Evolutionary conservation across 192 early-diverging fungal species (phyloP).

Genomic region (Backusella tarrabulga): DNA sequence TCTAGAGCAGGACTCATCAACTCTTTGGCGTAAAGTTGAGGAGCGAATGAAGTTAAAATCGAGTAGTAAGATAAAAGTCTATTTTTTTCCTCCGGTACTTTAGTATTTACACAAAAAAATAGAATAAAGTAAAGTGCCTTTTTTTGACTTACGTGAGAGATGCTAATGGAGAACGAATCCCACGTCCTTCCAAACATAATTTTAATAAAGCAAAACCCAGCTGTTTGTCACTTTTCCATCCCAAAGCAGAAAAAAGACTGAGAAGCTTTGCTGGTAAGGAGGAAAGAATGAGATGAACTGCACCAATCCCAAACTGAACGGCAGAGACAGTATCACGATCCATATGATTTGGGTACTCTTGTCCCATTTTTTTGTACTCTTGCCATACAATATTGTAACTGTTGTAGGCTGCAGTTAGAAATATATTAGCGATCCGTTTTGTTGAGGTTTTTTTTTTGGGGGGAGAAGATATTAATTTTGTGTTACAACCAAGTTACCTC

Average conservation of each 20-base stretch:
- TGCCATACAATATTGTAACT: slow-evolving; percentile 50
- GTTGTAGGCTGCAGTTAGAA: slow-evolving; percentile 37
- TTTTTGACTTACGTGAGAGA: slow-evolving; percentile 45
- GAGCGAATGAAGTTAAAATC: slow-evolving; percentile 22
- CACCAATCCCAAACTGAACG: slow-evolving; percentile 46
- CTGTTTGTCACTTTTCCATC: slow-evolving; percentile 48
- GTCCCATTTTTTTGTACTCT: slow-evolving; percentile 51
- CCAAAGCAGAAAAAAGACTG: slow-evolving; percentile 44
- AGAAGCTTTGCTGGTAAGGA: slow-evolving; percentile 47
- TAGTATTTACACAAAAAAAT: background rate
- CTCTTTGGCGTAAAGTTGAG: slow-evolving; percentile 18
- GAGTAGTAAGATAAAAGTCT: slow-evolving; percentile 32
- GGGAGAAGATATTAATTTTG: background rate
- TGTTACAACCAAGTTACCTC: slow-evolving; percentile 35
- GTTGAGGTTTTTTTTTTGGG: background rate
- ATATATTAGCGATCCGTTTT: background rate
- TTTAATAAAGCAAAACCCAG: slow-evolving; percentile 49
- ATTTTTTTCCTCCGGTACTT: background rate
- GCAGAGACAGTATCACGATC: slow-evolving; percentile 51
- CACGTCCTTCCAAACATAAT: slow-evolving; percentile 40
- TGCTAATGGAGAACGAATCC: slow-evolving; percentile 49
- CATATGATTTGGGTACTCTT: slow-evolving; percentile 37
- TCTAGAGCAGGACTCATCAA: slow-evolving; percentile 16
- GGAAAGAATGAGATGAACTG: slow-evolving; percentile 45
- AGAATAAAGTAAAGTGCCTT: background rate